Conservation (phyloP, 352 stramenopile species). For the Hyaloperonospora arabidopsidis region DNA sequence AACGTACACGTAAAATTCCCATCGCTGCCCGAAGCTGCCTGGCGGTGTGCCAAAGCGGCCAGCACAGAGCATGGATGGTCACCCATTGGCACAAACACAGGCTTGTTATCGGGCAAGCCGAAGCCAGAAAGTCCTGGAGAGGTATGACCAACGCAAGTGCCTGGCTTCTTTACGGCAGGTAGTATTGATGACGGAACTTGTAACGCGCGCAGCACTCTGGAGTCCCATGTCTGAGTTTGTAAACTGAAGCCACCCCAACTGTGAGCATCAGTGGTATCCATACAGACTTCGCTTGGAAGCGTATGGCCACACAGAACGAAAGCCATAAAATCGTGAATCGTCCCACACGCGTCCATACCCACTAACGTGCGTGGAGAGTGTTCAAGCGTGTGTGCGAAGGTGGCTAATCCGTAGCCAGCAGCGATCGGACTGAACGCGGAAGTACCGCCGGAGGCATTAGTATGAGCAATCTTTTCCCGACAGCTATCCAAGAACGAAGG, state of each 20-base stretch:
- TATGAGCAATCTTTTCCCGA: slow-evolving; percentile 15
- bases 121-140: slow-evolving; percentile 19
- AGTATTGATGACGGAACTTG: slow-evolving; percentile 53
- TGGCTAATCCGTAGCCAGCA: slow-evolving; percentile 63
- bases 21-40: slow-evolving; percentile 13
- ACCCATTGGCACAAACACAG: slow-evolving; percentile 61
- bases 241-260: slow-evolving; percentile 67
- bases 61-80: slow-evolving; percentile 74
- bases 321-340: slow-evolving; percentile 70
- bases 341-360: slow-evolving; percentile 63
- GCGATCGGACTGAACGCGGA: slow-evolving; percentile 29
- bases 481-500: slow-evolving; percentile 40
- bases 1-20: slow-evolving; percentile 41
- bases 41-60: slow-evolving; percentile 35
- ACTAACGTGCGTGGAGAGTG: slow-evolving; percentile 27
- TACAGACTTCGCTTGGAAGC: slow-evolving; percentile 31
- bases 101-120: slow-evolving; percentile 25
- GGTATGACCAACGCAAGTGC: slow-evolving; percentile 39
- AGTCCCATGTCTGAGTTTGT: slow-evolving; percentile 38
- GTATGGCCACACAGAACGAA: slow-evolving; percentile 62
- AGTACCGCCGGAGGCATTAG: slow-evolving; percentile 2
- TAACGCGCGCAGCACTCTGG: slow-evolving; percentile 36
- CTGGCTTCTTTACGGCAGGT: slow-evolving; percentile 46
- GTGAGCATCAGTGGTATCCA: slow-evolving; percentile 69
- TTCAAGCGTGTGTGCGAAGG: slow-evolving; percentile 49